Percentiles rank a stretch among this genome's conserved stretches.
phyloP scores from a whole-genome alignment of 768 basidiomycete species.

The Serendipita sp. region DNA sequence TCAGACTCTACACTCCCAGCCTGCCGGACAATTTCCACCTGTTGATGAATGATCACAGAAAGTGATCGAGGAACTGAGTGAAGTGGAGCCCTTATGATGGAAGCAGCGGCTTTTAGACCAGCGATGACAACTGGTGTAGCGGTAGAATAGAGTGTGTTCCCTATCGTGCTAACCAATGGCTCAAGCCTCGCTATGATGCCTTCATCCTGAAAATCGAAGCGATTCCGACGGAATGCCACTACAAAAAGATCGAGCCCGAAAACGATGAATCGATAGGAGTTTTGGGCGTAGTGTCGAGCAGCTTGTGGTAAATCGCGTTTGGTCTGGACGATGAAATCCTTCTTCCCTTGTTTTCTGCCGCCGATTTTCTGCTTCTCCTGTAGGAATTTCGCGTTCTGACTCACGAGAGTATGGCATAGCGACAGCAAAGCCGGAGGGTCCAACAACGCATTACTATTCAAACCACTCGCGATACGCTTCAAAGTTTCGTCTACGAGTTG shows the following conservation, averaged over 20 bases:
- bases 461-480: constrained; percentile 61
- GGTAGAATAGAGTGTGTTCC: constrained; percentile 81
- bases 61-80: constrained; percentile 57
- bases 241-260: constrained; percentile 88
- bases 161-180: constrained; percentile 71
- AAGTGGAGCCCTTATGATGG: constrained; percentile 71
- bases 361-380: constrained; percentile 35
- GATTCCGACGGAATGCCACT: constrained; percentile 69
- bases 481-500: constrained; percentile 78
- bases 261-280: constrained; percentile 79
- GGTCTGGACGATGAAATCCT: constrained; percentile 56
- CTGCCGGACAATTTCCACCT: constrained; percentile 65
- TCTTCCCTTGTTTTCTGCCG: constrained; percentile 19
- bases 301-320: constrained; percentile 46
- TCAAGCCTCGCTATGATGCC: constrained; percentile 70
- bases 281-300: constrained; percentile 60
- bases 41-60: constrained; percentile 70
- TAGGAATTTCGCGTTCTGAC: constrained; percentile 77
- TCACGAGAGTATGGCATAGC: constrained; percentile 79
- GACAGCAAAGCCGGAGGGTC: constrained; percentile 54
- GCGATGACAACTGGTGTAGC: constrained; percentile 57
- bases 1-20: constrained; percentile 82
- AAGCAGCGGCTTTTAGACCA: constrained; percentile 64
- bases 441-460: constrained; percentile 69
- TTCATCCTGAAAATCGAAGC: constrained; percentile 67